Conservation (phyloP, 495 filamentous ascomycete species). For the Penicillium paxilli region DNA sequence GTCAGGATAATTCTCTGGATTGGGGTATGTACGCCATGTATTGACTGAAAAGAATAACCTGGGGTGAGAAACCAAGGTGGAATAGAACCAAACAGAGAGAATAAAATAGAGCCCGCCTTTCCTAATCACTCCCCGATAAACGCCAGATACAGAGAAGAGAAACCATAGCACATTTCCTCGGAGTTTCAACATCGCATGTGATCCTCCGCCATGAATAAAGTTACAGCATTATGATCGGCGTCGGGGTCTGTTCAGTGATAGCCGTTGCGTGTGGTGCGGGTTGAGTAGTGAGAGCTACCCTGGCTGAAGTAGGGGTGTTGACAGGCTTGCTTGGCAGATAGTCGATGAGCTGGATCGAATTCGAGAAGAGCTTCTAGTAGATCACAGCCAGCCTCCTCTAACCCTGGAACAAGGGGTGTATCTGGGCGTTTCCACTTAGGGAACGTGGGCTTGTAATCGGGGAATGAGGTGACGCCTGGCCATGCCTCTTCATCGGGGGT, state of each 20-base stretch:
- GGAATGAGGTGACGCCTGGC: constrained; percentile 96
- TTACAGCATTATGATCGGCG: constrained; percentile 14
- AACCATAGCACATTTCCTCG: constrained; percentile 12
- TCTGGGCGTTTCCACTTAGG: constrained; percentile 89
- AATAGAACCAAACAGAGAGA: not conserved
- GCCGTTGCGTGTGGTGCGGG: constrained; percentile 44
- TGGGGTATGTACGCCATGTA: constrained; percentile 39
- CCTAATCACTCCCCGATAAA: constrained; percentile 39
- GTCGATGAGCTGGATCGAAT: constrained; percentile 90
- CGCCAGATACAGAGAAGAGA: constrained; percentile 38
- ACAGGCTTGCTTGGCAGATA: constrained; percentile 94
- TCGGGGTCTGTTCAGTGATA: constrained; percentile 28
- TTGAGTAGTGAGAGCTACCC: constrained; percentile 55
- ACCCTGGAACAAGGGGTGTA: constrained; percentile 54
- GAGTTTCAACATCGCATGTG: constrained; percentile 3
- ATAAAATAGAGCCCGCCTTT: constrained; percentile 29
- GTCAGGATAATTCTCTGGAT: constrained; percentile 3
- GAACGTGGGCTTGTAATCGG: constrained; percentile 96
- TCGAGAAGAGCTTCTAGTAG: constrained; percentile 89
- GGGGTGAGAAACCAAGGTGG: no score
- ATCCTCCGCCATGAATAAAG: constrained; percentile 20
- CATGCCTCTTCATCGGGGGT: constrained; percentile 86
- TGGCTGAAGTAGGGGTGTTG: constrained; percentile 90
- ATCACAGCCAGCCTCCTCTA: constrained; percentile 79
- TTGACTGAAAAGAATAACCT: constrained; percentile 27